Percentiles rank a stretch among this genome's conserved stretches.
Evolutionary conservation across 345 rosid genomes (phyloP).

Genomic region (Passiflora organensis): DNA sequence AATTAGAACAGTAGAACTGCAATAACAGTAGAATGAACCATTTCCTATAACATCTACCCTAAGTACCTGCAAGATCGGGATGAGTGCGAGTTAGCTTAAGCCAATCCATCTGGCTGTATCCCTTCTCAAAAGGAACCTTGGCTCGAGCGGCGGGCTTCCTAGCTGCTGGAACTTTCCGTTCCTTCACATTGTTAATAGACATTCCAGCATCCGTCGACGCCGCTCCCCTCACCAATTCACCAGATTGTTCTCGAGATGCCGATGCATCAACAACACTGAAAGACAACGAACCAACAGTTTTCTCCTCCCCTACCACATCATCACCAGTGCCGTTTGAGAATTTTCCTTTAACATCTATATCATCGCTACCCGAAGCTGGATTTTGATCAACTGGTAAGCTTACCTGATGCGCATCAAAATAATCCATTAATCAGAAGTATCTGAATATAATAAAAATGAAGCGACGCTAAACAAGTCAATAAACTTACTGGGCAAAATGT

Average conservation of each 20-base stretch:
- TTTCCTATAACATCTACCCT: no score
- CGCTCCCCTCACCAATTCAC: constrained; percentile 23
- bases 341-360: constrained; percentile 27
- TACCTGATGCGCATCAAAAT: constrained; percentile 27
- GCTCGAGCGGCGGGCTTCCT: constrained; percentile 55
- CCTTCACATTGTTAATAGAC: constrained; percentile 18
- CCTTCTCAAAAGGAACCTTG: constrained; percentile 90
- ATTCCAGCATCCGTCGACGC: constrained; percentile 24
- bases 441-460: not conserved
- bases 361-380: constrained; percentile 34
- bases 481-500: constrained; percentile 63
- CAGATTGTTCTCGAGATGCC: constrained; percentile 17
- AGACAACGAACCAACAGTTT: constrained; percentile 57
- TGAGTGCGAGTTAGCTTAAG: constrained; percentile 65
- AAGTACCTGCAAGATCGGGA: constrained; percentile 98
- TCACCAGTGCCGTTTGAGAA: constrained; percentile 18
- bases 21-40: not conserved
- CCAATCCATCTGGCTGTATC: constrained; percentile 91
- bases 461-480: no score
- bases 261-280: constrained; percentile 56
- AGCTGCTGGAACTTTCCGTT: constrained; percentile 28
- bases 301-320: constrained; percentile 29
- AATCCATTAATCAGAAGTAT: not conserved
- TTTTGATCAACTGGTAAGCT: constrained; percentile 27
- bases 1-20: not conserved